phyloP scores from a whole-genome alignment of 176 grass and related monocot genomes.

The Eleusine coracana region DNA sequence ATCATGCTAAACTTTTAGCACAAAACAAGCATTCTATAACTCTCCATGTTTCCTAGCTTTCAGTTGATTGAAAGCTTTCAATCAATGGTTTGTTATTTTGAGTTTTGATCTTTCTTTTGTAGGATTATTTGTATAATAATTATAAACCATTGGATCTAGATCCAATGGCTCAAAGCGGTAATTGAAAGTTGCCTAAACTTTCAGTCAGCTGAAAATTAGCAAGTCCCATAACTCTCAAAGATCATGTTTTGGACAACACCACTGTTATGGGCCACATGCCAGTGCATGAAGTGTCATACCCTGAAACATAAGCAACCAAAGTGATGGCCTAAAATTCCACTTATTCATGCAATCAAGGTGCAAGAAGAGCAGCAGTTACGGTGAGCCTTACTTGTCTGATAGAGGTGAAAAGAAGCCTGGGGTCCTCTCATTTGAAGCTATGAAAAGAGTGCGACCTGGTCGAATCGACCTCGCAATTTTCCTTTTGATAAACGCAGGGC shows the following conservation, averaged over 20 bases:
- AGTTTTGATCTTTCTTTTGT: too few species aligned
- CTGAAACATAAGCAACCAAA: not conserved
- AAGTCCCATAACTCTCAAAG: not conserved
- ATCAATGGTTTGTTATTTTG: too few species aligned
- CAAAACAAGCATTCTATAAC: slow-evolving; percentile 4
- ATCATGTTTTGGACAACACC: not conserved
- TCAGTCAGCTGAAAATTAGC: too few species aligned
- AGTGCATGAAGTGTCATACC: not conserved
- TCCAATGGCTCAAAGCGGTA: too few species aligned
- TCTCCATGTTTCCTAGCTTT: not conserved
- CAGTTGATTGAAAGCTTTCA: too few species aligned
- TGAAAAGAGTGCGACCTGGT: slow-evolving; percentile 73
- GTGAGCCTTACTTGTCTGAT: slow-evolving; percentile 55
- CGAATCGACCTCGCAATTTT: slow-evolving; percentile 90
- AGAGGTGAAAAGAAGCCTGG: slow-evolving; percentile 85
- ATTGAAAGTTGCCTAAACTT: too few species aligned
- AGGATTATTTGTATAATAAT: too few species aligned
- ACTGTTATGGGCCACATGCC: not conserved
- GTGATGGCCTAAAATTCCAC: not conserved
- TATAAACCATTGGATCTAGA: too few species aligned
- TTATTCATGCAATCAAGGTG: slow-evolving; percentile 26
- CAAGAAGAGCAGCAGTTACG: not conserved
- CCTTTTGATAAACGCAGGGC: slow-evolving; percentile 74
- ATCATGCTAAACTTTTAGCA: slow-evolving; percentile 10
- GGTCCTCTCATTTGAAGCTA: slow-evolving; percentile 90